These are phyloP conservation scores for Raffaelea ambrosiae DNA, from an alignment of 2,329 filamentous ascomycete genomes.

Conservation along the genomic window DNA sequence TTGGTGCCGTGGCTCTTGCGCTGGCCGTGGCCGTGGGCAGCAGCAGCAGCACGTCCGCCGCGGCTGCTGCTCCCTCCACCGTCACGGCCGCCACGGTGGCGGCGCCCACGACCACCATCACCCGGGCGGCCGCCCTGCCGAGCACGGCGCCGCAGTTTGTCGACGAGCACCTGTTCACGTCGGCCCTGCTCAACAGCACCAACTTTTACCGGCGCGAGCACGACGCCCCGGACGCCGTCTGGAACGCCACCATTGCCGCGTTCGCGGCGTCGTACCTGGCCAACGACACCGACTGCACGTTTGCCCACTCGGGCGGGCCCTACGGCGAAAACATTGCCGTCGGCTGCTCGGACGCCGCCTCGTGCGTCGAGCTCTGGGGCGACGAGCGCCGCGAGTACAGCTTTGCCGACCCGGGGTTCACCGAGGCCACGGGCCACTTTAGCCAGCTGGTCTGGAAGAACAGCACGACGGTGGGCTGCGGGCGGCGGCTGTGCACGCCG, in stretches of 20 bases:
- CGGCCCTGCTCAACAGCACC: slow-evolving; percentile 54
- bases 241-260: slow-evolving; percentile 56
- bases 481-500: slow-evolving; percentile 29
- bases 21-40: too few species aligned
- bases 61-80: too few species aligned
- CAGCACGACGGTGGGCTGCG: slow-evolving; percentile 52
- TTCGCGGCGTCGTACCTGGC: slow-evolving; percentile 45
- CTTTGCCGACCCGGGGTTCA: slow-evolving; percentile 48
- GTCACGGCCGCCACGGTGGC: neutral
- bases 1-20: too few species aligned
- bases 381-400: slow-evolving; percentile 50
- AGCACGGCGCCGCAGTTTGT: slow-evolving; percentile 28
- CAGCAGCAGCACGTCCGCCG: too few species aligned
- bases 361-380: slow-evolving; percentile 59
- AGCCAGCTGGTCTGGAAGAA: slow-evolving; percentile 65
- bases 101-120: slow-evolving; percentile 15
- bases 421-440: slow-evolving; percentile 57
- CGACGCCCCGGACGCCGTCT: slow-evolving; percentile 47
- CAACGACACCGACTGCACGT: slow-evolving; percentile 29
- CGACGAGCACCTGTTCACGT: slow-evolving; percentile 30
- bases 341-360: slow-evolving; percentile 49
- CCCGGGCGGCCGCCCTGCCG: slow-evolving; percentile 22
- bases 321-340: slow-evolving; percentile 69
- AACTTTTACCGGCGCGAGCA: slow-evolving; percentile 59
- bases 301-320: slow-evolving; percentile 50